Conservation (phyloP, 2,329 filamentous ascomycete genomes). For the Cladosporium sp. region DNA sequence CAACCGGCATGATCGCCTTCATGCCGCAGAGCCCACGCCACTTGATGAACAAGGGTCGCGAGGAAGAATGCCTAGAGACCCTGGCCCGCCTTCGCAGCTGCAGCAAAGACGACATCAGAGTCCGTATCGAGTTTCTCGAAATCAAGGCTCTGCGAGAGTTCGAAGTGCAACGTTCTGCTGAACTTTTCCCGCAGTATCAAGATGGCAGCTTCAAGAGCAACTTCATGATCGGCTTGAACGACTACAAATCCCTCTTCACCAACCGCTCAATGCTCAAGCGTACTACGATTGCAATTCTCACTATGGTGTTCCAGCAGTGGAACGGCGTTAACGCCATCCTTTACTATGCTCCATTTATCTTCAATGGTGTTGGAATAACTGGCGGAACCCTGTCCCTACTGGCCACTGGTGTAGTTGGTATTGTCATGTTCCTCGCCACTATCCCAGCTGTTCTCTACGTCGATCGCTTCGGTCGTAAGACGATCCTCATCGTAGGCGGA, state of each 20-base stretch:
- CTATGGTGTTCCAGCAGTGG: slow-evolving; percentile 27
- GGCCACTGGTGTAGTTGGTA: slow-evolving; percentile 67
- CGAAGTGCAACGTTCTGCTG: slow-evolving; percentile 64
- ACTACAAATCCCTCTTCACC: slow-evolving; percentile 47
- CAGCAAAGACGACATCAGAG: slow-evolving; percentile 57
- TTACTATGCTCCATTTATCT: slow-evolving; percentile 43
- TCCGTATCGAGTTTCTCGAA: slow-evolving; percentile 73
- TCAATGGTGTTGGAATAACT: slow-evolving; percentile 43
- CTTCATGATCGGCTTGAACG: slow-evolving; percentile 17
- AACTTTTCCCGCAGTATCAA: slow-evolving; percentile 58
- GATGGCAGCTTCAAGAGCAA: slow-evolving; percentile 17
- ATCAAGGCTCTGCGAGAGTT: slow-evolving; percentile 74
- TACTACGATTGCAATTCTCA: slow-evolving; percentile 49
- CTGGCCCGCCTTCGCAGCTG: slow-evolving; percentile 62
- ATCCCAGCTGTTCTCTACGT: slow-evolving; percentile 64
- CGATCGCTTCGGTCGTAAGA: slow-evolving; percentile 50
- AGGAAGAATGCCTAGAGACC: slow-evolving; percentile 60
- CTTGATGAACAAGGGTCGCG: slow-evolving; percentile 65
- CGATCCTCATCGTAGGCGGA: slow-evolving; percentile 34
- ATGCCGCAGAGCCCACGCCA: slow-evolving; percentile 76
- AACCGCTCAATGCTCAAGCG: slow-evolving; percentile 61
- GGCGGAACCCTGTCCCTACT: slow-evolving; percentile 52
- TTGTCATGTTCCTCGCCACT: slow-evolving; percentile 65
- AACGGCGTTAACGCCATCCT: slow-evolving; percentile 10
- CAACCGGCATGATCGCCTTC: slow-evolving; percentile 64